Conservation (phyloP, 306 rosid genomes). For the Vigna mungo region DNA sequence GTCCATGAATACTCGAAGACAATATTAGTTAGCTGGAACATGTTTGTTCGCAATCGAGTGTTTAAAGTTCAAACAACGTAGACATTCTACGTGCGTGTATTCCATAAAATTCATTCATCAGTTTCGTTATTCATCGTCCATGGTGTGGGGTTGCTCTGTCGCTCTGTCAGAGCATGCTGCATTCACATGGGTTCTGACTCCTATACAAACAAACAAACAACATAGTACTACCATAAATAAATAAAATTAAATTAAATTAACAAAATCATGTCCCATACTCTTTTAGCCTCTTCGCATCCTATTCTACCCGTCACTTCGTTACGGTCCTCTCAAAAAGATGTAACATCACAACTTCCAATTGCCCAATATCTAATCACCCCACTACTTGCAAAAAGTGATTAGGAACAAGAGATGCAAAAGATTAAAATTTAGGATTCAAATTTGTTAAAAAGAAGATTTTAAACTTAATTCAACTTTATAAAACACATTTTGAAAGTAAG, state of each 20-base stretch:
- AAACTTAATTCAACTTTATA: too few species aligned
- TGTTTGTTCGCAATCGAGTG: slow-evolving; percentile 5
- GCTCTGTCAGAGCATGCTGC: neutral
- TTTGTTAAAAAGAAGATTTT: too few species aligned
- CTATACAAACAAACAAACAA: slow-evolving; percentile 11
- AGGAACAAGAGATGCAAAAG: too few species aligned
- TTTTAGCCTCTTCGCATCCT: neutral
- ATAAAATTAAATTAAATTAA: neutral
- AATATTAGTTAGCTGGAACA: neutral
- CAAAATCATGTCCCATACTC: neutral
- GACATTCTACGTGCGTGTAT: neutral
- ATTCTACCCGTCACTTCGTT: neutral
- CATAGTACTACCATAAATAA: slow-evolving; percentile 12
- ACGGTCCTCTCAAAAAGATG: slow-evolving; percentile 16
- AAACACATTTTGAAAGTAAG: too few species aligned
- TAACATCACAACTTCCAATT: neutral
- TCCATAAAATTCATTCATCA: neutral
- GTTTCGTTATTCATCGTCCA: neutral
- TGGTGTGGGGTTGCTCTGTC: slow-evolving; percentile 10
- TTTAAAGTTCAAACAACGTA: neutral
- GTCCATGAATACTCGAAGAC: neutral
- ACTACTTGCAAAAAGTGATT: neutral
- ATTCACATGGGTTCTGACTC: slow-evolving; percentile 23
- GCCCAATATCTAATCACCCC: neutral
- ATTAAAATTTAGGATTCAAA: too few species aligned